A percentile compares a stretch with the other conserved stretches of the same genome.
phyloP scores from a whole-genome alignment of 345 rosid genomes.

The Syzygium aqueum region DNA sequence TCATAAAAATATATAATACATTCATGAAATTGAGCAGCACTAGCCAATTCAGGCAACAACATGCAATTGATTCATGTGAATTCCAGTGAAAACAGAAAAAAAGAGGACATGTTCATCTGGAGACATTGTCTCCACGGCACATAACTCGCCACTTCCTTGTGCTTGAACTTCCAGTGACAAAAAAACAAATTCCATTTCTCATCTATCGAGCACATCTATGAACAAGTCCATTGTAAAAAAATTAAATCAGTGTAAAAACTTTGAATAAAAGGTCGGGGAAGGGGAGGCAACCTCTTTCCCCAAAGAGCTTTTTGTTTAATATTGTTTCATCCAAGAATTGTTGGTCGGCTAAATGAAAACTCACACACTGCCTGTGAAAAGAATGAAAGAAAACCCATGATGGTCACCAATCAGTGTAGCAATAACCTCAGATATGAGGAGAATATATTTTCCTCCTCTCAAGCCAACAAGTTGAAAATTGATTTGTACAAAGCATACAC shows the following conservation, averaged over 20 bases:
- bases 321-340: background rate
- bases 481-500: background rate
- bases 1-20: background rate
- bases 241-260: background rate
- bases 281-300: background rate
- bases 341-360: background rate
- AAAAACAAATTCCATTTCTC: background rate
- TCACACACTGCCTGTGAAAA: background rate
- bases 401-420: background rate
- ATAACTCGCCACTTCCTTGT: background rate
- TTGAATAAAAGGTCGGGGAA: background rate
- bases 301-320: background rate
- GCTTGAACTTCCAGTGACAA: background rate
- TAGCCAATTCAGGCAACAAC: background rate
- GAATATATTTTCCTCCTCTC: background rate
- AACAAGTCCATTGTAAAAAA: background rate
- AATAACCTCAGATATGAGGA: background rate
- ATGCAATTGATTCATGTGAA: background rate
- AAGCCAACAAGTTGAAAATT: background rate
- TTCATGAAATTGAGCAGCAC: background rate
- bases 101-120: background rate
- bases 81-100: background rate
- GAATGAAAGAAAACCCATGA: background rate
- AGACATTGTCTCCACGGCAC: background rate
- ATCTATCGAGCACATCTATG: background rate